These are phyloP conservation scores for Aegilops tauschii DNA, from an alignment of 176 grass and related monocot genomes.

Conservation along the genomic window DNA sequence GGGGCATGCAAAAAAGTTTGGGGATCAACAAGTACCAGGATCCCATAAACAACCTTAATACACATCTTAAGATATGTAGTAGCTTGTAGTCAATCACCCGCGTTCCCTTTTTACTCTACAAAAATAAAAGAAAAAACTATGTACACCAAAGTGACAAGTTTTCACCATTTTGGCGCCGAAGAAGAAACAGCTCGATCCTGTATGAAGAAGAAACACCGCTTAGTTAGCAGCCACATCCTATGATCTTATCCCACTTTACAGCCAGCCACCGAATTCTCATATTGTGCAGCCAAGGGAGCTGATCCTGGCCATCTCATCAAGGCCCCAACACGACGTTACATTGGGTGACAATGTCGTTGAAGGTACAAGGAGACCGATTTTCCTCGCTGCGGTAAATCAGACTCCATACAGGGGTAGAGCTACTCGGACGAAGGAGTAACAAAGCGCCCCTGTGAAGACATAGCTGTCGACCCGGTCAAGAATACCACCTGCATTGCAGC, in stretches of 20 bases:
- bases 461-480: slow-evolving; percentile 98
- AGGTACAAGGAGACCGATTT: neutral
- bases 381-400: slow-evolving; percentile 30
- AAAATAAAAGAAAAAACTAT: slow-evolving; percentile 8
- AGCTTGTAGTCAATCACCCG: neutral
- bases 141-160: slow-evolving; percentile 27
- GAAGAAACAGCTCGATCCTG: neutral
- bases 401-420: slow-evolving; percentile 66
- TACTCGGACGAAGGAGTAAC: slow-evolving; percentile 95
- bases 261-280: neutral
- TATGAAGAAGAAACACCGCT: neutral
- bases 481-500: slow-evolving; percentile 73
- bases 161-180: neutral
- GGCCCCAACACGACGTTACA: neutral
- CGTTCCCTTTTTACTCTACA: slow-evolving; percentile 26
- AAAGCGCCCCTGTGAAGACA: slow-evolving; percentile 91
- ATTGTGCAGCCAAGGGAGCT: neutral
- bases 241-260: neutral
- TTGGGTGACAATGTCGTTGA: neutral
- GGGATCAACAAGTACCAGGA: neutral
- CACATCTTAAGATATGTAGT: neutral
- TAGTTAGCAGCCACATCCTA: neutral
- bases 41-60: neutral
- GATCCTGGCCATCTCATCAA: slow-evolving; percentile 1
- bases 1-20: neutral